Conservation (phyloP, 2,329 filamentous ascomycete species). For the Fusarium sp. region DNA sequence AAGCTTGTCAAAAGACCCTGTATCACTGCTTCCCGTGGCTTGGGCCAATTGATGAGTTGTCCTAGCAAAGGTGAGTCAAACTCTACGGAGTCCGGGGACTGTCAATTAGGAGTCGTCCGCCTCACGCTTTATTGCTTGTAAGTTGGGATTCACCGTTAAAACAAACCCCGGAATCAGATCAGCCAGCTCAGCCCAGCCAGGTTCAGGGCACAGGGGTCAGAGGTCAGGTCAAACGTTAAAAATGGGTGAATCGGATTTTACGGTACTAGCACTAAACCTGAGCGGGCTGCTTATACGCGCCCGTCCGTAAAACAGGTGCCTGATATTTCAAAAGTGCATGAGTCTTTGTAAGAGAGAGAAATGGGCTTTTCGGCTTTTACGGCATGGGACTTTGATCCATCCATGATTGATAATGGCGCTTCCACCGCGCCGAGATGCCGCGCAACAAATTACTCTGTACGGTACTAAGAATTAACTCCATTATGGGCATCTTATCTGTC, state of each 20-base stretch:
- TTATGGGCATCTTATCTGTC: constrained; percentile 9
- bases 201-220: constrained; percentile 15
- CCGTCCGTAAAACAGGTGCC: constrained; percentile 17
- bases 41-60: constrained; percentile 35
- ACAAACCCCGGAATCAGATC: constrained; percentile 26
- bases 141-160: constrained; percentile 25
- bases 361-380: constrained; percentile 23
- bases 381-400: constrained; percentile 5
- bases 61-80: constrained; percentile 36
- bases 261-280: constrained; percentile 1
- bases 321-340: constrained; percentile 7
- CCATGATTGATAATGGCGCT: constrained; percentile 10
- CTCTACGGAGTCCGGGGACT: neutral
- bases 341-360: neutral
- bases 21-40: constrained; percentile 27
- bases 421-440: constrained; percentile 1
- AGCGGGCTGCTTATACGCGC: constrained; percentile 12
- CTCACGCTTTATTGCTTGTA: constrained; percentile 1
- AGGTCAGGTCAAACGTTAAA: constrained; percentile 1
- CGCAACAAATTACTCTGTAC: constrained; percentile 6
- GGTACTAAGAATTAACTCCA: neutral
- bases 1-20: constrained; percentile 12
- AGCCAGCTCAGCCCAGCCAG: constrained; percentile 31
- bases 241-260: neutral
- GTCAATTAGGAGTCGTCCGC: constrained; percentile 15